Evolutionary conservation across 1,139 yeast species (phyloP).

Genomic region (Geotrichum restrictum): DNA sequence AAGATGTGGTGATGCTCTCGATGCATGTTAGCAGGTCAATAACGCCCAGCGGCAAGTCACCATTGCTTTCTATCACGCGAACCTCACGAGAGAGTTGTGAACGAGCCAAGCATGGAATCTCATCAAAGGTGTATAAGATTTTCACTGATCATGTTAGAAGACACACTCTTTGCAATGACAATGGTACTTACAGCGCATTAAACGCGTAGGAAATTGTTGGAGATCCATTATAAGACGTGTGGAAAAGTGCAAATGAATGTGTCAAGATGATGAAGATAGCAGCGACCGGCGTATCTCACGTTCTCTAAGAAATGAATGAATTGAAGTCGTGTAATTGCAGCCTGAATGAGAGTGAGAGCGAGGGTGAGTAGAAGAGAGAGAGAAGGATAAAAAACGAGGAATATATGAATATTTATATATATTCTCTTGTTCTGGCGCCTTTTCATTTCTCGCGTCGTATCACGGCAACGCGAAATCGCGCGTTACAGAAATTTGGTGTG

Average conservation of each 20-base stretch:
- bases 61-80: conserved; percentile 31
- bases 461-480: conserved; percentile 13
- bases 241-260: neutral
- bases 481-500: neutral
- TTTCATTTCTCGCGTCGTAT: neutral
- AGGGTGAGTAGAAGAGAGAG: neutral
- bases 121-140: conserved; percentile 39
- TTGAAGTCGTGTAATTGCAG: too few relatives aligned
- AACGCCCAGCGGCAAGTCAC: conserved; percentile 33
- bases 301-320: too few relatives aligned
- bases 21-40: conserved; percentile 38
- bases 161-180: neutral
- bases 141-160: conserved; percentile 29
- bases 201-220: conserved; percentile 22
- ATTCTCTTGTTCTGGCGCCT: neutral
- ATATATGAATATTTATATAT: neutral
- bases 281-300: neutral
- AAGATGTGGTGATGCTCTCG: conserved; percentile 33
- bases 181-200: conserved; percentile 25
- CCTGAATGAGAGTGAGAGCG: neutral
- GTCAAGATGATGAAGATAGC: neutral
- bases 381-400: neutral
- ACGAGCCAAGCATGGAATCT: conserved; percentile 37
- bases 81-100: conserved; percentile 27
- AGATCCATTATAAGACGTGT: conserved; percentile 10